These are phyloP conservation scores for Geranium rotundifolium DNA, from an alignment of 345 rosid genomes.

Conservation along the genomic window DNA sequence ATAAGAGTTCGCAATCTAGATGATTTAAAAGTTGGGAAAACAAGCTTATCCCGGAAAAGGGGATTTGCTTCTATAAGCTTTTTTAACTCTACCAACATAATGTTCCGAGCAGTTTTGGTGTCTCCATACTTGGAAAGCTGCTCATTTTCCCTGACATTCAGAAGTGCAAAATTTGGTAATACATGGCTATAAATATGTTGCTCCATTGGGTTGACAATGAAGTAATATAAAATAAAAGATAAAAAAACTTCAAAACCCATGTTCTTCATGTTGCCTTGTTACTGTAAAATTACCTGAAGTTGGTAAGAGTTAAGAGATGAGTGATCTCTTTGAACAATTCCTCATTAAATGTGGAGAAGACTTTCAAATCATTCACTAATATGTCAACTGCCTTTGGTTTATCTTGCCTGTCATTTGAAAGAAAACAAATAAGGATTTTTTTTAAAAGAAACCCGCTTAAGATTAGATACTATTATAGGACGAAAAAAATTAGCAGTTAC, in stretches of 20 bases:
- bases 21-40: constrained; percentile 18
- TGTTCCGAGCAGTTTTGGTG: constrained; percentile 25
- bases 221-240: no score
- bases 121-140: constrained; percentile 26
- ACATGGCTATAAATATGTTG: neutral
- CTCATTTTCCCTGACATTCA: constrained; percentile 15
- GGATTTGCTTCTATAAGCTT: constrained; percentile 26
- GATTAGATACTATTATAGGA: no score
- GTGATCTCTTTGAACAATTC: constrained; percentile 86
- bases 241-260: neutral
- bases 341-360: constrained; percentile 76
- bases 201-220: no score
- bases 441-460: no score
- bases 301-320: constrained; percentile 64
- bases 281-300: constrained; percentile 50
- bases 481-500: constrained; percentile 11
- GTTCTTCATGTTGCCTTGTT: neutral
- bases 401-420: constrained; percentile 46
- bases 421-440: neutral
- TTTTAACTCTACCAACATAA: constrained; percentile 23
- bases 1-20: constrained; percentile 25
- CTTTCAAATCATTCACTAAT: constrained; percentile 70
- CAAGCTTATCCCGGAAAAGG: constrained; percentile 24
- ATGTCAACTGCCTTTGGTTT: constrained; percentile 77
- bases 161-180: neutral